These are phyloP conservation scores for Lichtheimia ornata DNA, from an alignment of 371 early-diverging fungal species.

Conservation along the genomic window DNA sequence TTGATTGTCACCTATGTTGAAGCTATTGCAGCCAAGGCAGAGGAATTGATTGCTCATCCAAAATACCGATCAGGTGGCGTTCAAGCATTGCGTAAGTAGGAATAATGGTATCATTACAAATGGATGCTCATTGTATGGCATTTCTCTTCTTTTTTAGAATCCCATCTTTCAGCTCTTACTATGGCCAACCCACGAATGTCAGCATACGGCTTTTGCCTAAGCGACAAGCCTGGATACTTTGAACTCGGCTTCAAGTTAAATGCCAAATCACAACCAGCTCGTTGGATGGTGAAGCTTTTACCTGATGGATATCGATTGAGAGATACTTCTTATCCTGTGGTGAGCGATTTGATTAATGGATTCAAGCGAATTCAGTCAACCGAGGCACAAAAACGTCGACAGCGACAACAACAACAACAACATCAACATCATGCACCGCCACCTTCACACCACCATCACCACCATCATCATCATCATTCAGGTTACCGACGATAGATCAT, in stretches of 20 bases:
- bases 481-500: background rate
- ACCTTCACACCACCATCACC: background rate
- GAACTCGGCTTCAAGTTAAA: slow-evolving; percentile 52
- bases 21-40: slow-evolving; percentile 71
- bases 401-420: slow-evolving; percentile 2
- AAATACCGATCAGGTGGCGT: slow-evolving; percentile 59
- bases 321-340: slow-evolving; percentile 57
- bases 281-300: slow-evolving; percentile 59
- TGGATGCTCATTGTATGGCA: background rate
- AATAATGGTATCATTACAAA: background rate
- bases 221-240: slow-evolving; percentile 55
- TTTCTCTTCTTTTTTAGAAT: slow-evolving; percentile 25
- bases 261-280: slow-evolving; percentile 32
- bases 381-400: slow-evolving; percentile 20
- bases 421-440: slow-evolving; percentile 3
- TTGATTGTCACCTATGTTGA: slow-evolving; percentile 88
- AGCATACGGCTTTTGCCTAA: slow-evolving; percentile 58
- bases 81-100: slow-evolving; percentile 31
- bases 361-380: slow-evolving; percentile 53
- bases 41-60: slow-evolving; percentile 62
- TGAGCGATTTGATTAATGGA: slow-evolving; percentile 65
- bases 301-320: slow-evolving; percentile 66
- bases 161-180: slow-evolving; percentile 36
- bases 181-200: slow-evolving; percentile 56
- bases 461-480: background rate